Evolutionary conservation across 2,329 filamentous ascomycete species (phyloP), one percentile per base, ranked within the genome.

Genomic region (Ceratocystis huliohia): DNA sequence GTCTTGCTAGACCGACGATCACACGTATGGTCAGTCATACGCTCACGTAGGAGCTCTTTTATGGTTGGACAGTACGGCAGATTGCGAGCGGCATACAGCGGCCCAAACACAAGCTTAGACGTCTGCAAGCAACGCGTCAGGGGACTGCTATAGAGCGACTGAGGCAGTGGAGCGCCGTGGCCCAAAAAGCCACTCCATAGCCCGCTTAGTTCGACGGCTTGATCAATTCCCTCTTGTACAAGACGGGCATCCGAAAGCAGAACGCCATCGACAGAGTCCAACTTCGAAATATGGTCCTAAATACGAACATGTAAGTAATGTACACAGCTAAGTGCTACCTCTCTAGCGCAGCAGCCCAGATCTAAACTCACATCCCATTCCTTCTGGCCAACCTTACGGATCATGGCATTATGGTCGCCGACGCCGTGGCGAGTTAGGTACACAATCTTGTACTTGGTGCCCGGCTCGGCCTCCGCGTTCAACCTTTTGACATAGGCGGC

Each of bases 11-110:
- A 79, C 17, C 84, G 77, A 17, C 81, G 78, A 72, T 87, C 84
- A 71, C 84, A 87, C 0, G 83, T 86, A 71, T 87, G 84, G 65
- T 80, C 76, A 7, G 81, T 84, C 67, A 84, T 78, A 1, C 81
- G 79, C 72, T 88, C 84, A 22, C 85, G 77, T 15, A 86, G 75
- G 3, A 79, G 72, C 67, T 87, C 84, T 71, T 84, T 85, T 70
- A 87, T 73, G 1, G 78, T 74, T 0, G 83, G 82, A 5, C 72
- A 74, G 68, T 83, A 84, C 0, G 76, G 74, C 10, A 69, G 71
- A 72, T 48, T 79, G 69, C 66, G 75, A 63, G 69, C 68, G 13
- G 70, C 66, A 65, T 74, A 70, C 5, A 85, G 72, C 0, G 76
- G 76, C 0, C 72, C 70, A 70, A 82, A 86, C 5, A 81, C 80